Conservation (phyloP, 2,329 filamentous ascomycete genomes). For the Hypoxylon sp. region DNA sequence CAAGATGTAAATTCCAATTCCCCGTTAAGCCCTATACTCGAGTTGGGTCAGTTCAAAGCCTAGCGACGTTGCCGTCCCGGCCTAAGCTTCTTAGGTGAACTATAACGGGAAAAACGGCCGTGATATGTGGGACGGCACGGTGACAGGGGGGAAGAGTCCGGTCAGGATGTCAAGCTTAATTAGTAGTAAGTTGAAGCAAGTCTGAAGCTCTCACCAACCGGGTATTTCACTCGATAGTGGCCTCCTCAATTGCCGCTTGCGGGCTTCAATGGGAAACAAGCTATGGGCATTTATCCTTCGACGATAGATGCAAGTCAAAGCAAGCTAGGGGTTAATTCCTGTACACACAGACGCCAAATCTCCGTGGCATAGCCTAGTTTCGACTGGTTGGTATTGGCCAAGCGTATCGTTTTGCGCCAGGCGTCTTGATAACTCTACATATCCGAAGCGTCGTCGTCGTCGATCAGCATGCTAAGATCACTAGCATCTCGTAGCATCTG, state of each 20-base stretch:
- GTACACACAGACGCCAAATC: constrained; percentile 37
- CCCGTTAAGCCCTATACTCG: constrained; percentile 3
- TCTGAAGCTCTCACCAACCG: constrained; percentile 30
- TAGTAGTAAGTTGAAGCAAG: constrained; percentile 20
- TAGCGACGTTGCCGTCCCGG: constrained; percentile 15
- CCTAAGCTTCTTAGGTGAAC: constrained; percentile 27
- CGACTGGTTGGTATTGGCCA: constrained; percentile 16
- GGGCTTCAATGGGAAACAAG: constrained; percentile 10
- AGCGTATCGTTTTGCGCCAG: constrained; percentile 13
- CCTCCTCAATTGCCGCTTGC: constrained; percentile 20
- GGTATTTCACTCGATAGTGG: constrained; percentile 30
- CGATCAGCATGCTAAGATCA: not conserved
- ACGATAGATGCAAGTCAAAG: constrained; percentile 11
- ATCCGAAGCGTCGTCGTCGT: not conserved
- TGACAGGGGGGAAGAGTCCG: constrained; percentile 7
- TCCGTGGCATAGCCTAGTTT: constrained; percentile 18
- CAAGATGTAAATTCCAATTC: not conserved
- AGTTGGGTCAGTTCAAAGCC: constrained; percentile 9
- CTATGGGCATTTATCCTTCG: constrained; percentile 24
- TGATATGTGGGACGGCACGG: constrained; percentile 26
- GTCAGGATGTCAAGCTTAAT: constrained; percentile 23
- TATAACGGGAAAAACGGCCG: constrained; percentile 37
- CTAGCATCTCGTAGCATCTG: not conserved
- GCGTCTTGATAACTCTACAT: not conserved
- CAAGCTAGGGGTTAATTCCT: constrained; percentile 10